Percentiles rank a stretch among this genome's conserved stretches.
These are phyloP conservation scores for Monosporozyma unispora DNA, from an alignment of 805 yeast species.

Conservation along the genomic window DNA sequence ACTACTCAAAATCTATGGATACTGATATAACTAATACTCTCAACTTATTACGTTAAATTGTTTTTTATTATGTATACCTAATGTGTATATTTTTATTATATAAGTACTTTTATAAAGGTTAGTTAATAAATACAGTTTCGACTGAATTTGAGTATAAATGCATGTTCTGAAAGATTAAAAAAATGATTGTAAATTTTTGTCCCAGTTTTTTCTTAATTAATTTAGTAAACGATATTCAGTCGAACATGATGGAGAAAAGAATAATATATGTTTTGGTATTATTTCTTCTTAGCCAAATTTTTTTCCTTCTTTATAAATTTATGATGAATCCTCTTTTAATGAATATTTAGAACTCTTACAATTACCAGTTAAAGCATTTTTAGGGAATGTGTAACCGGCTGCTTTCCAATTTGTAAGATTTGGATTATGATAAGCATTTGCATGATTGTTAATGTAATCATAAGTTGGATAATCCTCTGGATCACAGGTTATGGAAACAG, in stretches of 20 bases:
- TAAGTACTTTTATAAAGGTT: not conserved
- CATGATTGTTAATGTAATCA: conserved; percentile 69
- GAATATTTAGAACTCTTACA: conserved; percentile 32
- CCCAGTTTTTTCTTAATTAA: too few species aligned
- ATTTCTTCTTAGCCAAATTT: not conserved
- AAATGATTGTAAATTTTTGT: too few species aligned
- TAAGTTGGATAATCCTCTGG: conserved; percentile 78
- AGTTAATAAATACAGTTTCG: not conserved
- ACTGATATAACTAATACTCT: too few species aligned
- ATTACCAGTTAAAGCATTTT: conserved; percentile 48
- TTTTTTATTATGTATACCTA: not conserved
- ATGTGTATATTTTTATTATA: not conserved
- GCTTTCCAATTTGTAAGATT: conserved; percentile 67
- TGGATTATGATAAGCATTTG: conserved; percentile 54
- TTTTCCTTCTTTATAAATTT: not conserved
- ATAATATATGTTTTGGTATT: not conserved
- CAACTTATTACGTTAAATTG: not conserved
- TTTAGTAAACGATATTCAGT: not conserved
- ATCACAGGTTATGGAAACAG: conserved; percentile 65
- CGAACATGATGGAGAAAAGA: not conserved
- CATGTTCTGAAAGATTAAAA: not conserved
- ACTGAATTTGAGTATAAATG: not conserved
- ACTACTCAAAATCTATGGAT: too few species aligned
- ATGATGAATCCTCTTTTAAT: not conserved
- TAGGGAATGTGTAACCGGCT: conserved; percentile 68